Percentiles rank a stretch among this genome's conserved stretches.
These are phyloP conservation scores for Magnusiomyces clavatus DNA, from an alignment of 1,139 yeast genomes.

Conservation along the genomic window DNA sequence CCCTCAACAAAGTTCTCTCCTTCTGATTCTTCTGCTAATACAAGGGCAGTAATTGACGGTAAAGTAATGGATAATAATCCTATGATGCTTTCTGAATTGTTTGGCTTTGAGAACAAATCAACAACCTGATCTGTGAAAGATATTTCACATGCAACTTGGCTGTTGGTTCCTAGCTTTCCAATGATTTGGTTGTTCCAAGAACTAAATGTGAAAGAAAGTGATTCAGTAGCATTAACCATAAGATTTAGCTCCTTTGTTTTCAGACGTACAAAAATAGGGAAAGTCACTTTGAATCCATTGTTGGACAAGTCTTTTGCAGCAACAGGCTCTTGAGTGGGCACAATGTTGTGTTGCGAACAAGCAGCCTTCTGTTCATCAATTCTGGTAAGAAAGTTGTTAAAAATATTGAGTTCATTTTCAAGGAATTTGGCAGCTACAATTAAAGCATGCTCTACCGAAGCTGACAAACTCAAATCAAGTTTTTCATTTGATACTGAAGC, in stretches of 20 bases:
- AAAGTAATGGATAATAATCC: not conserved
- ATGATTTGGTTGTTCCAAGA: not conserved
- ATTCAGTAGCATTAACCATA: not conserved
- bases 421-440: conserved; percentile 7
- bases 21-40: not conserved
- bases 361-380: not conserved
- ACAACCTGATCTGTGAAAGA: conserved; percentile 1
- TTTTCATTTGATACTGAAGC: conserved; percentile 7
- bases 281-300: not conserved
- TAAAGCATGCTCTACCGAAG: conserved; percentile 10
- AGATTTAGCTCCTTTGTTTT: not conserved
- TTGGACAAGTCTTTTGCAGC: no score
- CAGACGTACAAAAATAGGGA: not conserved
- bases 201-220: not conserved
- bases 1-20: conserved; percentile 1
- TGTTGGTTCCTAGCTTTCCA: not conserved
- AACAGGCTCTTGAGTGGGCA: not conserved
- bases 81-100: not conserved
- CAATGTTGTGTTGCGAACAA: not conserved
- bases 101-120: not conserved
- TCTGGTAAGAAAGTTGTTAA: conserved; percentile 3
- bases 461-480: conserved; percentile 8
- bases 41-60: not conserved
- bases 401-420: conserved; percentile 9
- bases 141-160: not conserved